Evolutionary conservation across 495 filamentous ascomycete genomes (phyloP).

Genomic region (Penicillium crystallinum): DNA sequence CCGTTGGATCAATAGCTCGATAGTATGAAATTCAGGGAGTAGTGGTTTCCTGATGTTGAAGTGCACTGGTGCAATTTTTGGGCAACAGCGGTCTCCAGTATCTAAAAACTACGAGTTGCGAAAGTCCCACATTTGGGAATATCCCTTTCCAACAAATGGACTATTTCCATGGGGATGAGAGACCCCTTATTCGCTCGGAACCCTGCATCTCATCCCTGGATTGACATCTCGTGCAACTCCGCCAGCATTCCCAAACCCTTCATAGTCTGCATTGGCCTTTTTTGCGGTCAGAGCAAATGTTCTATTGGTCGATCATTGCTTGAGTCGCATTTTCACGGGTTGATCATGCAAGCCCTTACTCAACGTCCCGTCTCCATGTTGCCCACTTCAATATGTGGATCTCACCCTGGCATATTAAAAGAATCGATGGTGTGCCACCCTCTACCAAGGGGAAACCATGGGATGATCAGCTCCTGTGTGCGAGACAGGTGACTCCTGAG

Average conservation of each 20-base stretch:
- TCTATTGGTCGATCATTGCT: constrained; percentile 9
- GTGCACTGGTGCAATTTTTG: not conserved
- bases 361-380: not conserved
- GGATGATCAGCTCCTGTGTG: not conserved
- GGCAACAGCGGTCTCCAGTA: not conserved
- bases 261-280: constrained; percentile 3
- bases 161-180: constrained; percentile 3
- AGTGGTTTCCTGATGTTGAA: not conserved
- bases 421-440: not conserved
- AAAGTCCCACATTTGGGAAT: not conserved
- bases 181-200: not conserved
- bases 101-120: not conserved
- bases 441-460: not conserved
- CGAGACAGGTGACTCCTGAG: not conserved
- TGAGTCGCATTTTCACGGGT: not conserved
- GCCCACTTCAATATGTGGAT: not conserved
- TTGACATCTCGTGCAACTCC: constrained; percentile 8
- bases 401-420: not conserved
- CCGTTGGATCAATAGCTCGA: not conserved
- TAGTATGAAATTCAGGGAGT: not conserved
- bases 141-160: not conserved
- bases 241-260: constrained; percentile 14
- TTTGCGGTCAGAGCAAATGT: not conserved
- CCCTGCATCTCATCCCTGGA: constrained; percentile 21
- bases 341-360: not conserved